phyloP scores from a whole-genome alignment of 331 rosid species.

The Dryas integrifolia region DNA sequence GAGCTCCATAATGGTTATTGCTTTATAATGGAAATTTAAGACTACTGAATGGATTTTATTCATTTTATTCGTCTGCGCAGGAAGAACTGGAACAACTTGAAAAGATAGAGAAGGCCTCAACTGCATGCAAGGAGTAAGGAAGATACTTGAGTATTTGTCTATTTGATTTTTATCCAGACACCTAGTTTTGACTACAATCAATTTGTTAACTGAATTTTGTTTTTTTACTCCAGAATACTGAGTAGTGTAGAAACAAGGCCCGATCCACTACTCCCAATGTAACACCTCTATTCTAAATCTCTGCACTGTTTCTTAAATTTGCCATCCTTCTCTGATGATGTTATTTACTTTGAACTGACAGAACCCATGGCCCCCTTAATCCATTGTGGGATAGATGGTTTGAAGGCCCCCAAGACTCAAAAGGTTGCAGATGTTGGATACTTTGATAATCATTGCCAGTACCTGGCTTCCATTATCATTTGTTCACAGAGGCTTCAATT shows the following conservation, averaged over 20 bases:
- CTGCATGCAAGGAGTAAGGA: conserved; percentile 78
- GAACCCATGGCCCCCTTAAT: conserved; percentile 73
- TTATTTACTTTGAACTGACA: conserved; percentile 33
- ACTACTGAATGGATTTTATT: background rate
- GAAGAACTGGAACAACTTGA: conserved; percentile 87
- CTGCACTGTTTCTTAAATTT: background rate
- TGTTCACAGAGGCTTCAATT: conserved; percentile 27
- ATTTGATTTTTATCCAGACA: conserved; percentile 12
- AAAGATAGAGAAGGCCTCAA: conserved; percentile 65
- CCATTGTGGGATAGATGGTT: conserved; percentile 94
- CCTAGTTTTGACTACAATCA: background rate
- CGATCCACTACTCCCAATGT: conserved; percentile 83
- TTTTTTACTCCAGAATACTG: conserved; percentile 61
- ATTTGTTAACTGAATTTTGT: conserved; percentile 23
- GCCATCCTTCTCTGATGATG: background rate
- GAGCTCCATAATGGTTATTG: background rate
- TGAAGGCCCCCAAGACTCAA: conserved; percentile 74
- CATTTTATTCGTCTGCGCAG: conserved; percentile 37
- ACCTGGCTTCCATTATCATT: conserved; percentile 7
- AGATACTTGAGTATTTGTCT: background rate
- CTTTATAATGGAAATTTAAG: background rate
- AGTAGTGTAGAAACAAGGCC: conserved; percentile 71
- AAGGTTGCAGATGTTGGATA: conserved; percentile 86
- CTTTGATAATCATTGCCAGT: conserved; percentile 43
- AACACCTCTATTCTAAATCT: conserved; percentile 20